phyloP scores from a whole-genome alignment of 768 basidiomycete species.

The Amanita phalloides region DNA sequence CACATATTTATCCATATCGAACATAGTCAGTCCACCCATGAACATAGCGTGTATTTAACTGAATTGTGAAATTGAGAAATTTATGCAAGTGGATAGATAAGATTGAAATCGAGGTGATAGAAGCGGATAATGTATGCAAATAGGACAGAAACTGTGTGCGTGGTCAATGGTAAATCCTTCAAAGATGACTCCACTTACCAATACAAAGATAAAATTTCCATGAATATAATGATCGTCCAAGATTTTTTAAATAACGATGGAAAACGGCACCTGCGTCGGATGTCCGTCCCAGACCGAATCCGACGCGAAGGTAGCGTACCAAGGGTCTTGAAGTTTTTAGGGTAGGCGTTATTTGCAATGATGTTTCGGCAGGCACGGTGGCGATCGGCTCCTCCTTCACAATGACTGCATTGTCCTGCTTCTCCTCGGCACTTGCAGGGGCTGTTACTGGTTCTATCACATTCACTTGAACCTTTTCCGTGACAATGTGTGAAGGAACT shows the following conservation, averaged over 20 bases:
- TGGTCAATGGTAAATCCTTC: background rate
- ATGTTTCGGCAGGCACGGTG: background rate
- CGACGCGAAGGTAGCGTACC: background rate
- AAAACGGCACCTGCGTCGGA: background rate
- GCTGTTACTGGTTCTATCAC: background rate
- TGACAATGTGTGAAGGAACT: background rate
- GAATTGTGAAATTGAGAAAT: background rate
- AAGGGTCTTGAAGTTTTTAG: background rate
- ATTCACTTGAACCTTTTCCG: background rate
- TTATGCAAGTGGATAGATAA: background rate
- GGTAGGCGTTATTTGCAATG: background rate
- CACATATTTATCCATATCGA: background rate
- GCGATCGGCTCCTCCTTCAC: background rate
- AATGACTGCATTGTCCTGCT: background rate
- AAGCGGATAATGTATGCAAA: constrained; percentile 1
- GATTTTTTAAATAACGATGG: background rate
- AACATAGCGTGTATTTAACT: background rate
- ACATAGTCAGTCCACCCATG: background rate
- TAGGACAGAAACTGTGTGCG: background rate
- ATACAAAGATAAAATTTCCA: constrained; percentile 6
- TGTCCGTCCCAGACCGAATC: background rate
- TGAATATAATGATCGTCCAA: background rate
- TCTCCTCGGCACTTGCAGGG: background rate
- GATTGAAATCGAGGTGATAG: background rate
- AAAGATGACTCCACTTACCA: background rate